phyloP scores from a whole-genome alignment of 768 basidiomycete species.

The Mycena floridula region DNA sequence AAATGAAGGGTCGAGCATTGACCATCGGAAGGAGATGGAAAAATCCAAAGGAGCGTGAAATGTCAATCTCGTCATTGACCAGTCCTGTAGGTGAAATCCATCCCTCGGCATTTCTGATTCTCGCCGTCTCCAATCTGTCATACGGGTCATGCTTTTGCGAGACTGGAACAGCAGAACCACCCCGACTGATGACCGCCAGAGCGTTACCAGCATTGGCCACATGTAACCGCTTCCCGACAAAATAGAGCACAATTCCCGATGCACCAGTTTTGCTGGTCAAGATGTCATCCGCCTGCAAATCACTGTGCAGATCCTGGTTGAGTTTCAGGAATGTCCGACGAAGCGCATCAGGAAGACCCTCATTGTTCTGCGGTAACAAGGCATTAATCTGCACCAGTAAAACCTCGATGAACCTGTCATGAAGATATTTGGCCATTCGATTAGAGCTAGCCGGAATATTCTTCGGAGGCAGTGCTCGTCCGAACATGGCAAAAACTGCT shows the following conservation, averaged over 20 bases:
- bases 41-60: constrained; percentile 90
- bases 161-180: constrained; percentile 67
- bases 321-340: constrained; percentile 84
- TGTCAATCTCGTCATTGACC: constrained; percentile 87
- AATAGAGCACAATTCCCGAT: constrained; percentile 82
- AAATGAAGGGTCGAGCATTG: constrained; percentile 82
- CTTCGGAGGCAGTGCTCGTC: constrained; percentile 51
- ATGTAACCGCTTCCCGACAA: constrained; percentile 72
- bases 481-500: constrained; percentile 96
- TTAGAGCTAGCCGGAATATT: constrained; percentile 46
- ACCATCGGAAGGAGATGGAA: constrained; percentile 86
- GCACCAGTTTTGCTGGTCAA: constrained; percentile 69
- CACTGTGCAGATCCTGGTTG: constrained; percentile 80
- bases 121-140: constrained; percentile 72
- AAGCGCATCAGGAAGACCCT: constrained; percentile 69
- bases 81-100: constrained; percentile 90
- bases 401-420: constrained; percentile 67
- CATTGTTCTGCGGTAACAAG: constrained; percentile 38
- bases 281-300: constrained; percentile 61
- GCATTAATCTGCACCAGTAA: constrained; percentile 54
- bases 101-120: constrained; percentile 90
- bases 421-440: constrained; percentile 74
- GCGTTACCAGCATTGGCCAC: constrained; percentile 89
- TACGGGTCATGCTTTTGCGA: constrained; percentile 87
- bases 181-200: constrained; percentile 77